Conservation (phyloP, 2,329 filamentous ascomycete species). For the Penicillium paneum region DNA sequence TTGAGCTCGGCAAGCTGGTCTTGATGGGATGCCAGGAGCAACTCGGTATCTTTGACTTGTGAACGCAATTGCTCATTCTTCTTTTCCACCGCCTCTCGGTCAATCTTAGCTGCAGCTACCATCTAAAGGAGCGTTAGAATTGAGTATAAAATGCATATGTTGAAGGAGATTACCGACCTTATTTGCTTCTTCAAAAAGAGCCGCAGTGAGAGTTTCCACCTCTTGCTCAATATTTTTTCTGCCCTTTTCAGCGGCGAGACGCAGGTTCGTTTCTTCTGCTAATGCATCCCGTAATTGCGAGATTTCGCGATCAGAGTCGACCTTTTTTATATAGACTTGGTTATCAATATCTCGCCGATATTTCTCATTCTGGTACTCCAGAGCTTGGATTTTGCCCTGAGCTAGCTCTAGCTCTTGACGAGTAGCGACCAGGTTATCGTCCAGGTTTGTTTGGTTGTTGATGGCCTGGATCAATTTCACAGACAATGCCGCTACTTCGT, state of each 20-base stretch:
- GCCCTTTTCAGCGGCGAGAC: slow-evolving; percentile 67
- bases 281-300: slow-evolving; percentile 56
- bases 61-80: slow-evolving; percentile 84
- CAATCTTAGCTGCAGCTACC: slow-evolving; percentile 84
- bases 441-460: slow-evolving; percentile 88
- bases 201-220: slow-evolving; percentile 82
- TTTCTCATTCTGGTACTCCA: slow-evolving; percentile 68
- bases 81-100: slow-evolving; percentile 75
- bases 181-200: slow-evolving; percentile 97
- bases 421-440: slow-evolving; percentile 79
- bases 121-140: slow-evolving; percentile 53
- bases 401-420: slow-evolving; percentile 78
- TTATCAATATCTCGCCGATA: slow-evolving; percentile 67
- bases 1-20: slow-evolving; percentile 92
- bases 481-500: slow-evolving; percentile 84
- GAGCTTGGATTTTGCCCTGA: slow-evolving; percentile 61
- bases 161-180: slow-evolving; percentile 52
- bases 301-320: slow-evolving; percentile 71
- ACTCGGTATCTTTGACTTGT: slow-evolving; percentile 83
- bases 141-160: neutral
- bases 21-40: slow-evolving; percentile 81
- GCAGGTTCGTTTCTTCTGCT: slow-evolving; percentile 63
- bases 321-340: slow-evolving; percentile 72
- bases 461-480: slow-evolving; percentile 97
- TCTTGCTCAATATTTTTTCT: slow-evolving; percentile 91